Evolutionary conservation across 139 green algal species (phyloP), one percentile per base, ranked within the genome.

Genomic region (Prasinococcaceae sp.): DNA sequence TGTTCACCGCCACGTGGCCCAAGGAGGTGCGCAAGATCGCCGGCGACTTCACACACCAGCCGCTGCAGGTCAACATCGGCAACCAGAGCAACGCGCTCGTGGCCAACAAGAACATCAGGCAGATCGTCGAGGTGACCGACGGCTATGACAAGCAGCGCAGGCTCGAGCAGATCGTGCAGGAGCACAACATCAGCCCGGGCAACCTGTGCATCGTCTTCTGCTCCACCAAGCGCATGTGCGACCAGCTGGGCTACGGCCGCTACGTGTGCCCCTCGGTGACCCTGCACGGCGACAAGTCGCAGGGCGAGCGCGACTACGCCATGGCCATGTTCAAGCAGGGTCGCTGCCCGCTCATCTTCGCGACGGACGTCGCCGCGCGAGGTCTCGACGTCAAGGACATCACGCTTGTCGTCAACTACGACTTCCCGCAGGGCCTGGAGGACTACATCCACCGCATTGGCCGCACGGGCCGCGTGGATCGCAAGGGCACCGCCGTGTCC

Each of bases 201-300:
- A 73, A 64, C 32, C 80, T 79, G 51, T 68, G 81, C 49, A 86
- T 94, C 63, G 79, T 94, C 46, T 94, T 94, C 64, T 86, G 75
- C 75, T 74, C 55, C 53, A 93, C 85, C 50, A 94, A 94, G 77
- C 73, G 77, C 48, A 92, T 92, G 84, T 94, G 85, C 56, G 85
- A 94, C 61, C 75, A 89, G 68, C 73, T 94, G 10, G 56, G 45
- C 4, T 48, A 27, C 16, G 41, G 41, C 14, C 32, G 46, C 19
- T 29, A 25, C 19, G 24, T 64, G 29, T 36, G 45, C 22, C 66
- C 68, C 12, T 73, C 79, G 0, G 69, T 68, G 2, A 66, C 80
- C 32, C 94, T 96, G 60, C 86, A 96, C 66, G 86, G 86, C 42
- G 86, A 96, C 75, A 96, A 96, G 74, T 70, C 70, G 46, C 86